Base-by-base conservation (phyloP, 495 filamentous ascomycete genomes). In the Lasiosphaeris hirsuta region DNA sequence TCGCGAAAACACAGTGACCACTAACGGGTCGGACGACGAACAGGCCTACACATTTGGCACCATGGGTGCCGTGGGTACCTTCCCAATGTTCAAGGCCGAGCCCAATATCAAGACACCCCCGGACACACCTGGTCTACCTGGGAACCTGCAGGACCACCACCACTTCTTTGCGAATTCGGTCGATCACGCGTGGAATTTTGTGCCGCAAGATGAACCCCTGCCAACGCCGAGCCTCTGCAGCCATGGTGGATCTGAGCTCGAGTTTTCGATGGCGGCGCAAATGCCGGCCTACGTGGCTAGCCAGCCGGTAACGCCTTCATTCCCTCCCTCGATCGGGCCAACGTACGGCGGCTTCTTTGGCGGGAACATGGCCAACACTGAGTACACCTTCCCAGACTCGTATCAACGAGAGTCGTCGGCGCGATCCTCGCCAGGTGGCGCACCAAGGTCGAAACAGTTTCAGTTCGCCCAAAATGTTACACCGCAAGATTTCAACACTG, bases 401-500 rank as follows among this genome's bases (percentile, higher is more conserved):
- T 77, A 76, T 37, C 63, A 69, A 42, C 51, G 67, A 0, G 74
- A 74, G 58, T 69, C 69, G 14, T 76, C 74, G 18, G 69, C 72
- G 1, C 67, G 66, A 17, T 75, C 72, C 4, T 77, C 76, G 11
- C 76, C 75, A 1, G 68, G 64, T 15, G 70, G 71, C 13, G 62
- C 61, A 0, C 52, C 70, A 1, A 67, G 61, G 58, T 70, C 75
- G 13, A 77, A 73, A 57, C 65, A 77, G 42, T 78, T 79, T 17
- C 76, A 79, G 57, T 79, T 79, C 58, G 76, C 75, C 10, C 76
- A 74, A 46, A 79, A 79, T 58, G 65, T 79, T 46, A 79, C 76
- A 0, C 76, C 76, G 4, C 76, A 76, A 30, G 72, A 79, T 58
- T 79, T 76, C 44, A 68, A 52, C 56, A 61, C 48, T 5, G 63